Evolutionary conservation across 1,139 yeast species (phyloP).

Genomic region (Hyphopichia wangnamkhiaoensis): DNA sequence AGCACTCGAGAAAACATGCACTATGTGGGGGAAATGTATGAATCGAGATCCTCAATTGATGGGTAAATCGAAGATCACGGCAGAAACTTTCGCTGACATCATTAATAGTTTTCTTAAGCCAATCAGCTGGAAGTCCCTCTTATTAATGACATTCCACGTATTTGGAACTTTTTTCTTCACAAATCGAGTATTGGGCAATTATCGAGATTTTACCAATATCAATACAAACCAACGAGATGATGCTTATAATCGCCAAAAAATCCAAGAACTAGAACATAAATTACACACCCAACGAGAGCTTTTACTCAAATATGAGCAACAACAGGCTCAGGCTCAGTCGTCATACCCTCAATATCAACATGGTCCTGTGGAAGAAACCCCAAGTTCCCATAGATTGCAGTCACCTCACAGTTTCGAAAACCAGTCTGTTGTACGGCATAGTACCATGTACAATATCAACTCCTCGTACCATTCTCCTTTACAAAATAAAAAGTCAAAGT

Average conservation of each 20-base stretch:
- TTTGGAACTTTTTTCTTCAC: slow-evolving; percentile 23
- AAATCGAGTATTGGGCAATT: slow-evolving; percentile 22
- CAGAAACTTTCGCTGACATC: slow-evolving; percentile 81
- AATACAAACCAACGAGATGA: not conserved
- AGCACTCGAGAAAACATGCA: slow-evolving; percentile 72
- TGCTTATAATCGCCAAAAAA: not conserved
- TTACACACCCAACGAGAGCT: not conserved
- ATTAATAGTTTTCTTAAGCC: slow-evolving; percentile 76
- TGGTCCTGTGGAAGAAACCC: not conserved
- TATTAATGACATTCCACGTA: slow-evolving; percentile 30
- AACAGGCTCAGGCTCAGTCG: not conserved
- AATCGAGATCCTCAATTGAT: slow-evolving; percentile 76
- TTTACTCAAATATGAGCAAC: not conserved
- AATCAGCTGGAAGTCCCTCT: slow-evolving; percentile 72
- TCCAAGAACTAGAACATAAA: not conserved
- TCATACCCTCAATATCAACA: not conserved
- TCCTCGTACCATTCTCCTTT: slow-evolving; percentile 1
- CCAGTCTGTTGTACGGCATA: not conserved
- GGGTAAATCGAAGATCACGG: slow-evolving; percentile 76
- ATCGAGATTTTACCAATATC: slow-evolving; percentile 5
- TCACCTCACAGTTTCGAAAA: slow-evolving; percentile 1
- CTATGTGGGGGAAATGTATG: slow-evolving; percentile 83
- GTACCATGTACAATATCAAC: not conserved
- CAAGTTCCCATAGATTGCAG: not conserved
- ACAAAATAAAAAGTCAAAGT: not conserved